Evolutionary conservation across 148 eudicot genomes (phyloP).

Genomic region (Arbutus unedo): DNA sequence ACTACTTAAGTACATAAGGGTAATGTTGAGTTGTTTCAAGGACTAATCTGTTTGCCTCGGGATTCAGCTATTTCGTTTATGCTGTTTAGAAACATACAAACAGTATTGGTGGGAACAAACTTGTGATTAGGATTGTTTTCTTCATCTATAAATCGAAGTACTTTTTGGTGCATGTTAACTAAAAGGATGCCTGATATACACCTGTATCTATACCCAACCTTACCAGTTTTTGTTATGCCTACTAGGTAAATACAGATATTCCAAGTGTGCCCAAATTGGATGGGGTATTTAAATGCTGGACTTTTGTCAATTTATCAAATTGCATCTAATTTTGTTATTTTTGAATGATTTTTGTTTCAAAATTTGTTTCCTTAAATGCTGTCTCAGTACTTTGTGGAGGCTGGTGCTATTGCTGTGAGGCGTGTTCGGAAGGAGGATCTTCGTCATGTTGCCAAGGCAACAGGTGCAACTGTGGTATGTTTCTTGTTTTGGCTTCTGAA

Average conservation of each 20-base stretch:
- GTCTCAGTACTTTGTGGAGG: conserved; percentile 89
- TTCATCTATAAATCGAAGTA: not conserved
- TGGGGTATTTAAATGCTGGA: not conserved
- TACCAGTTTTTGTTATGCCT: not conserved
- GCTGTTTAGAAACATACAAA: not conserved
- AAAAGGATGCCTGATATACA: not conserved
- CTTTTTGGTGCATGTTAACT: not conserved
- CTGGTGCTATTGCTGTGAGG: conserved; percentile 96
- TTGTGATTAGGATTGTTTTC: not conserved
- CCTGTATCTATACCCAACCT: not conserved
- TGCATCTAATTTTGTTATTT: not conserved
- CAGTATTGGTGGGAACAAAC: not conserved
- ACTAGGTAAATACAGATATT: not conserved
- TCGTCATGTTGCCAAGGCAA: conserved; percentile 97
- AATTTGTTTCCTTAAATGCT: not conserved
- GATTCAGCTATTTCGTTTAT: not conserved
- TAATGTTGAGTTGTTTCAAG: not conserved
- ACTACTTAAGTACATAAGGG: not conserved
- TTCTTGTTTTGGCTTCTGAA: conserved; percentile 3
- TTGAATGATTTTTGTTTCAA: not conserved
- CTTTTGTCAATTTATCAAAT: not conserved
- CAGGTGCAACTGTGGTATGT: conserved; percentile 91
- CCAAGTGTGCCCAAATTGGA: not conserved
- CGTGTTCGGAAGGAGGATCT: conserved; percentile 92
- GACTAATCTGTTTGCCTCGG: not conserved